A percentile compares a stretch with the other conserved stretches of the same genome.
Conservation (phyloP, 176 grass and related monocot genomes). For the Ananas comosus region DNA sequence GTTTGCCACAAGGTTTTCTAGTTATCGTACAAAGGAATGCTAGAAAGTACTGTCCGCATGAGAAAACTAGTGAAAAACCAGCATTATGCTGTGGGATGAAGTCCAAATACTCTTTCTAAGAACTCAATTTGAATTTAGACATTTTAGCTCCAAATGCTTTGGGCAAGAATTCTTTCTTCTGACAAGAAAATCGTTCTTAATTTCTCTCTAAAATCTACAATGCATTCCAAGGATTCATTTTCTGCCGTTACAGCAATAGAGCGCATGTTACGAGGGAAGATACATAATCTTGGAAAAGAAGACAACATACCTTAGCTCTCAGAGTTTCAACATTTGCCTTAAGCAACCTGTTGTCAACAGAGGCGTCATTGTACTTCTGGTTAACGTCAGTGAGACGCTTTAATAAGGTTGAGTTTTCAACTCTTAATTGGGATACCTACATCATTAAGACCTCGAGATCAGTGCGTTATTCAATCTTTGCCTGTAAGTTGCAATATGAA, state of each 20-base stretch:
- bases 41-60: too few species aligned
- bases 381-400: constrained; percentile 57
- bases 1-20: neutral
- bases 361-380: constrained; percentile 59
- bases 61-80: too few species aligned
- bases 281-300: constrained; percentile 7
- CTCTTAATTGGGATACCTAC: constrained; percentile 59
- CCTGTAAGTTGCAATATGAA: neutral
- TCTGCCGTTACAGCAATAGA: constrained; percentile 13
- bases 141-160: too few species aligned
- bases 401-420: constrained; percentile 59
- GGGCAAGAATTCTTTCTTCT: too few species aligned
- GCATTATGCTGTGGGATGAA: too few species aligned
- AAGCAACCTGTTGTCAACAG: constrained; percentile 53
- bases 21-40: too few species aligned
- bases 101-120: too few species aligned
- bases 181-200: too few species aligned
- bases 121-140: too few species aligned
- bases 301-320: constrained; percentile 51
- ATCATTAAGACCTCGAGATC: neutral
- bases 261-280: neutral
- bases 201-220: neutral
- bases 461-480: neutral
- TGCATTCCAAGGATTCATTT: neutral
- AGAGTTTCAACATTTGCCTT: constrained; percentile 58